Conservation (phyloP, 2,329 filamentous ascomycete genomes). For the Colletotrichum sp. region DNA sequence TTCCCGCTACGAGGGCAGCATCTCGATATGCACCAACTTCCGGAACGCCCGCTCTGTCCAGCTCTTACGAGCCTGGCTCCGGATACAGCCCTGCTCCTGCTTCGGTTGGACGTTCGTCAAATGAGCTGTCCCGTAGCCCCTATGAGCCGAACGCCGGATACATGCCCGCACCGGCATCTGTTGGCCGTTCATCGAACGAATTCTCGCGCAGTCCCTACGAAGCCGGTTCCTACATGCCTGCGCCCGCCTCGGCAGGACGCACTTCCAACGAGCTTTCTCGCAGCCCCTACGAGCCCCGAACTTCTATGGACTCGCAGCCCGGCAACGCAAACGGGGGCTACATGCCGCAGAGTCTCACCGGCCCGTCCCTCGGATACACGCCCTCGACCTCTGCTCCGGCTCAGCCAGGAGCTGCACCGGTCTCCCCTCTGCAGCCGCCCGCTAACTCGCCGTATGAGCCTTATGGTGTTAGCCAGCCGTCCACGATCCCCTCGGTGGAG, state of each 20-base stretch:
- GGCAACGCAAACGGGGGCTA: constrained; percentile 32
- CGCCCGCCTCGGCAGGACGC: constrained; percentile 25
- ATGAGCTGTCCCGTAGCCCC: constrained; percentile 30
- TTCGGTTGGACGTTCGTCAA: constrained; percentile 29
- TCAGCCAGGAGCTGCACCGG: background rate
- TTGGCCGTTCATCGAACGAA: constrained; percentile 31
- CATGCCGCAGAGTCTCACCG: constrained; percentile 31
- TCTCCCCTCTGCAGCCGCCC: constrained; percentile 6
- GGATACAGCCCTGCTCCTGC: constrained; percentile 26
- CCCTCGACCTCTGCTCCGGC: background rate
- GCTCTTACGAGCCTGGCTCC: constrained; percentile 27
- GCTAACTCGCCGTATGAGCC: constrained; percentile 21
- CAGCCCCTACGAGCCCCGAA: constrained; percentile 34
- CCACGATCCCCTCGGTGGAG: background rate
- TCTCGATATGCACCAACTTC: constrained; percentile 57
- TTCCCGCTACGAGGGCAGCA: constrained; percentile 45
- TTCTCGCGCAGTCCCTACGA: constrained; percentile 31
- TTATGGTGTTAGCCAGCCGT: constrained; percentile 6
- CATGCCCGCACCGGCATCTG: background rate
- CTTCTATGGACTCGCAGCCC: constrained; percentile 47
- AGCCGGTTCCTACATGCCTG: constrained; percentile 25
- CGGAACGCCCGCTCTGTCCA: constrained; percentile 28
- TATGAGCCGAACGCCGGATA: constrained; percentile 25
- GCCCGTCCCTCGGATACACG: constrained; percentile 35
- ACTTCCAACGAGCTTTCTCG: constrained; percentile 34